Percentiles rank a stretch among this genome's conserved stretches.
Evolutionary conservation across 1,284 basidiomycete species (phyloP).

Genomic region (Fomes fomentarius): DNA sequence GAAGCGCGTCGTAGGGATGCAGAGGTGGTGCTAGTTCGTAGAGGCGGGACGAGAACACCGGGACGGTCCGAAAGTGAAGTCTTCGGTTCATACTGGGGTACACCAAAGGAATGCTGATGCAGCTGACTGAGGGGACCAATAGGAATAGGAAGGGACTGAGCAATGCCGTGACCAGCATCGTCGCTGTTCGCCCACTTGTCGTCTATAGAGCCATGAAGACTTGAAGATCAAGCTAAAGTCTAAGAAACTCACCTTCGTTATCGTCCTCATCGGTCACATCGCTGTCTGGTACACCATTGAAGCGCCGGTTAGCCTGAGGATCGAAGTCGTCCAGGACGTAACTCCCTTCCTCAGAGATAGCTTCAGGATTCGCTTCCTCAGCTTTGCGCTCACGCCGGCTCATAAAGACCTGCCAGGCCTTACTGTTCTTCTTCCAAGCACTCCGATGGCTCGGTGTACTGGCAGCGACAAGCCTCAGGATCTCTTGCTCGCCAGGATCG

Average conservation of each 20-base stretch:
- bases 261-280: constrained; percentile 31
- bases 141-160: constrained; percentile 63
- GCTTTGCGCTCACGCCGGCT: constrained; percentile 42
- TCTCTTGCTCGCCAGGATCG: constrained; percentile 55
- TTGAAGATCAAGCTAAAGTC: neutral
- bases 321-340: constrained; percentile 21
- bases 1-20: constrained; percentile 56
- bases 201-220: constrained; percentile 6
- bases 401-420: constrained; percentile 66
- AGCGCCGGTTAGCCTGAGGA: constrained; percentile 10
- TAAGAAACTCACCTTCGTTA: constrained; percentile 15
- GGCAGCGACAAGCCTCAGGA: constrained; percentile 65
- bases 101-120: constrained; percentile 38
- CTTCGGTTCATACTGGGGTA: constrained; percentile 59
- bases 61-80: constrained; percentile 45
- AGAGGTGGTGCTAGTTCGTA: constrained; percentile 41
- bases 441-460: constrained; percentile 70
- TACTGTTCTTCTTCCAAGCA: constrained; percentile 66
- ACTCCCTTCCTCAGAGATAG: constrained; percentile 52
- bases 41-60: constrained; percentile 29
- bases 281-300: constrained; percentile 36
- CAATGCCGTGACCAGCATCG: constrained; percentile 28
- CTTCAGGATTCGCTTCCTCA: constrained; percentile 34
- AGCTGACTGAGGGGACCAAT: constrained; percentile 49
- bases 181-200: constrained; percentile 13